Evolutionary conservation across 108 stramenopile genomes (phyloP), one percentile per base, ranked within the genome.

Genomic region (Parmales sp.): DNA sequence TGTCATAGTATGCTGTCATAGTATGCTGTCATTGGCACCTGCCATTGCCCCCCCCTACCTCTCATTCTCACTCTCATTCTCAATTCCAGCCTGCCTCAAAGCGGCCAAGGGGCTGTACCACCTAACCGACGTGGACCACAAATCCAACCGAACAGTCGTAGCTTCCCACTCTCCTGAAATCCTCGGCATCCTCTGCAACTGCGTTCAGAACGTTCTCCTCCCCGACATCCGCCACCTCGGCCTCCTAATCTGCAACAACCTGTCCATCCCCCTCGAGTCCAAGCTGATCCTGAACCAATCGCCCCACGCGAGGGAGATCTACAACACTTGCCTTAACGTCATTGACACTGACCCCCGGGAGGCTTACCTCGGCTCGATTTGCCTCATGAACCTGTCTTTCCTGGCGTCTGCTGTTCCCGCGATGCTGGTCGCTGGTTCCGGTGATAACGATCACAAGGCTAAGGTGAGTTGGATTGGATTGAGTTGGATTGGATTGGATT

Each of bases 311-410:
- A n/a, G 46, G 22, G 46, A n/a, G 22, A n/a, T n/a, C n/a, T n/a
- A n/a, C n/a, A n/a, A n/a, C n/a, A n/a, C n/a, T n/a, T n/a, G n/a
- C n/a, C n/a, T n/a, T n/a, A 85, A 79, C 38, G 88, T 93, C 36
- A 90, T 93, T 69, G 89, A 86, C 67, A 88, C 88, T 68, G 89
- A 93, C 72, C 88, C 89, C 77, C 89, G 88, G 70, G 91, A 93
- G 72, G 88, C 89, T 9, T 93, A 93, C 81, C 75, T 93, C 39
- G 90, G 89, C 81, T 93, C 89, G 87, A 93, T 93, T 76, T 90
- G 89, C 63, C 79, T 93, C 70, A 90, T 93, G 89, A 93, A 93
- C 73, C 85, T 93, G 41, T 89, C 89, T 25, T 93, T 93, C 86
- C 80, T 93, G 37, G 91, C 89, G 74, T 88, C 85, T 18, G 81